phyloP scores from a whole-genome alignment of 805 yeast species.

The Kodamaea lidongshanica region DNA sequence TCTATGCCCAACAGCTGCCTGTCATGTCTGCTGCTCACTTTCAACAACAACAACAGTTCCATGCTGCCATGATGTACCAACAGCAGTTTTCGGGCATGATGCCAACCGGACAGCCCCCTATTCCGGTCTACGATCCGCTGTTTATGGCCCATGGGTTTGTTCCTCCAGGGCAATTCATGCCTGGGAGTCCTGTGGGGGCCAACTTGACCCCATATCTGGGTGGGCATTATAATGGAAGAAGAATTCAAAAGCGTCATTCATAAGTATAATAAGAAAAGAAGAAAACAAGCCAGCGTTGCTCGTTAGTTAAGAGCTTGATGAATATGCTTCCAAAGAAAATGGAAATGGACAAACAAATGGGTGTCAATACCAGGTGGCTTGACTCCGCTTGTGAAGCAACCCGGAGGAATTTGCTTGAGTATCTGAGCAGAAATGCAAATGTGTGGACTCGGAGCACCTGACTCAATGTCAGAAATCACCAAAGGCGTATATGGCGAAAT shows the following conservation, averaged over 20 bases:
- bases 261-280: no score
- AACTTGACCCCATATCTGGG: slow-evolving; percentile 13
- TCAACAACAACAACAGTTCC: slow-evolving; percentile 28
- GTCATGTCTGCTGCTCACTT: slow-evolving; percentile 27
- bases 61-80: slow-evolving; percentile 35
- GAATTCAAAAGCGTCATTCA: not conserved
- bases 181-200: slow-evolving; percentile 26
- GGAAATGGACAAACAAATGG: no score
- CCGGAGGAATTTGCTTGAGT: no score
- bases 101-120: slow-evolving; percentile 31
- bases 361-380: no score
- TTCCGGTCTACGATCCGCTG: slow-evolving; percentile 29
- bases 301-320: no score
- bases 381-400: no score
- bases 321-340: no score
- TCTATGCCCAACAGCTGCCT: slow-evolving; percentile 12
- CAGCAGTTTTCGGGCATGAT: slow-evolving; percentile 27
- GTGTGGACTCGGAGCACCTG: no score
- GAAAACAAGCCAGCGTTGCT: no score
- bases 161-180: slow-evolving; percentile 32
- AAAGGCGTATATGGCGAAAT: no score
- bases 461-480: no score
- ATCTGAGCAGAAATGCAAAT: no score
- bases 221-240: slow-evolving; percentile 1
- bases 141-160: slow-evolving; percentile 17